Percentiles rank a stretch among this genome's conserved stretches.
phyloP scores from a whole-genome alignment of 2,329 filamentous ascomycete genomes.

The Westerdykella sp. region DNA sequence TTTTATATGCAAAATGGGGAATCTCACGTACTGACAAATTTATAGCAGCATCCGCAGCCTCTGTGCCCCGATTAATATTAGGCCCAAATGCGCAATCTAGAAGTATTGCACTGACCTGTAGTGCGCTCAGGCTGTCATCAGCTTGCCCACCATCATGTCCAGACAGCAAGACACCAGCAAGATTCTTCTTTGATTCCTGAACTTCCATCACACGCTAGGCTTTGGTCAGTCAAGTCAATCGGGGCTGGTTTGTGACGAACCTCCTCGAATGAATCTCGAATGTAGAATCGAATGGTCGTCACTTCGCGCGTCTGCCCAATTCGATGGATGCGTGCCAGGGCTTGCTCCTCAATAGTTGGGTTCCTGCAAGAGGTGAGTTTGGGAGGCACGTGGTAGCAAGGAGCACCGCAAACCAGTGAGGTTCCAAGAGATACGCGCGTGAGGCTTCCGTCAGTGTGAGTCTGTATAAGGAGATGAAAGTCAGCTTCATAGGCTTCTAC shows the following conservation, averaged over 20 bases:
- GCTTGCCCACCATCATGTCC: constrained; percentile 12
- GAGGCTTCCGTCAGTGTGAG: constrained; percentile 46
- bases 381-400: not conserved
- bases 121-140: constrained; percentile 13
- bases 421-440: constrained; percentile 47
- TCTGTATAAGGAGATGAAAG: constrained; percentile 19
- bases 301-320: constrained; percentile 22
- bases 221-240: not conserved
- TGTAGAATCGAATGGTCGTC: constrained; percentile 36
- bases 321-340: constrained; percentile 32
- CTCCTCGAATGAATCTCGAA: constrained; percentile 39
- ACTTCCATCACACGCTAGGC: constrained; percentile 5
- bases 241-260: constrained; percentile 4
- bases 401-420: constrained; percentile 35
- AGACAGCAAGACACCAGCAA: constrained; percentile 10
- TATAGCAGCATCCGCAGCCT: no score
- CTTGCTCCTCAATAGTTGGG: constrained; percentile 42
- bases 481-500: no score
- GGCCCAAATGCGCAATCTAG: no score
- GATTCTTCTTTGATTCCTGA: constrained; percentile 15
- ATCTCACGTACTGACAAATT: no score
- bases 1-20: no score
- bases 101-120: constrained; percentile 2
- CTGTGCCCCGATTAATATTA: no score
- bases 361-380: constrained; percentile 18